phyloP scores from a whole-genome alignment of 768 basidiomycete genomes.

The Calocera viscosa region DNA sequence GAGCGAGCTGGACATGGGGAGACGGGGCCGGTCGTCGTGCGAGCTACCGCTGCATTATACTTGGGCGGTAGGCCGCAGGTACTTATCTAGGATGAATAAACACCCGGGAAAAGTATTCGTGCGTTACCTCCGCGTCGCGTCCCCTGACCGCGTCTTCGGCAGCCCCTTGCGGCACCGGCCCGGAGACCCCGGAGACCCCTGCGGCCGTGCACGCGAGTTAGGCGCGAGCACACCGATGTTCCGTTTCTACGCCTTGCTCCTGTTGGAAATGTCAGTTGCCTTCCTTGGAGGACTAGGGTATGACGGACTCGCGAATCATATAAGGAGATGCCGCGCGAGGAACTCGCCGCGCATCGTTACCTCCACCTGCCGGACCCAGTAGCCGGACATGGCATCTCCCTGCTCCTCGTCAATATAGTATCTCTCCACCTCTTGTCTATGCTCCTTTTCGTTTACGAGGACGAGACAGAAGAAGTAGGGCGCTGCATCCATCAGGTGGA shows the following conservation, averaged over 20 bases:
- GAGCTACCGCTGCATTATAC: not conserved
- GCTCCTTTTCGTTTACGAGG: not conserved
- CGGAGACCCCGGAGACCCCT: not conserved
- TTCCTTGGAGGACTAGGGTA: not conserved
- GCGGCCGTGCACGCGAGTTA: not conserved
- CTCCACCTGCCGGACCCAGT: not conserved
- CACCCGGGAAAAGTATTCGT: not conserved
- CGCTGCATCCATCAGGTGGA: not conserved
- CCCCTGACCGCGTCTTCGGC: not conserved
- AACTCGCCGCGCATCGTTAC: not conserved
- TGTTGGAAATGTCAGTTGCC: not conserved
- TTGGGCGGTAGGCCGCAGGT: not conserved
- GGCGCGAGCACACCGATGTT: not conserved
- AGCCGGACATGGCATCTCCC: not conserved
- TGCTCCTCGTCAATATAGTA: not conserved
- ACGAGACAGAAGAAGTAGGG: not conserved
- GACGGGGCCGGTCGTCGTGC: not conserved
- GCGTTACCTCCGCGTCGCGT: not conserved
- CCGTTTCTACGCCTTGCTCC: not conserved
- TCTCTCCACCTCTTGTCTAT: not conserved
- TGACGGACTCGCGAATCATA: not conserved
- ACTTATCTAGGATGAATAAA: not conserved
- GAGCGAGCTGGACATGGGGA: not conserved
- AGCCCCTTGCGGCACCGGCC: not conserved
- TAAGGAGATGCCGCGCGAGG: not conserved